Percentiles rank a stretch among this genome's conserved stretches.
These are phyloP conservation scores for Tricharina praecox DNA, from an alignment of 495 filamentous ascomycete genomes.

Conservation along the genomic window DNA sequence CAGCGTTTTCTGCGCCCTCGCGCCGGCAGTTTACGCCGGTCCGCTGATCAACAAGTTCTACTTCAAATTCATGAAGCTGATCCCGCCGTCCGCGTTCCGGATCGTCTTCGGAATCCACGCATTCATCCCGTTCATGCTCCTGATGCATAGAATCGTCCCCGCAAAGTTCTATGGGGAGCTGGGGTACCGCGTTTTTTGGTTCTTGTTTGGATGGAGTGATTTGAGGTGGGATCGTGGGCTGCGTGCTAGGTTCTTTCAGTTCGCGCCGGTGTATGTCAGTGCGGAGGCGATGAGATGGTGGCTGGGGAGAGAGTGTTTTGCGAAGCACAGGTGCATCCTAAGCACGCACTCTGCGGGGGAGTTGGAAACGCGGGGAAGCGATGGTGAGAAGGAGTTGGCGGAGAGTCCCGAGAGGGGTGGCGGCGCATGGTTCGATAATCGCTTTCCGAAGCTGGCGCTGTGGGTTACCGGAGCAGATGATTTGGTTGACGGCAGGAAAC, in stretches of 20 bases:
- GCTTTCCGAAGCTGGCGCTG: slow-evolving; percentile 68
- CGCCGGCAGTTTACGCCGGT: slow-evolving; percentile 81
- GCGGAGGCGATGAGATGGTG: slow-evolving; percentile 92
- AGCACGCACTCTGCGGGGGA: slow-evolving; percentile 35
- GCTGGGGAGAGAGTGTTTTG: slow-evolving; percentile 82
- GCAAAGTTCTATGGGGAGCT: slow-evolving; percentile 60
- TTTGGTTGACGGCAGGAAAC: slow-evolving; percentile 63
- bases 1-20: slow-evolving; percentile 82
- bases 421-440: slow-evolving; percentile 62
- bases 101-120: slow-evolving; percentile 82
- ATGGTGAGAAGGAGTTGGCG: no score
- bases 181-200: slow-evolving; percentile 79
- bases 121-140: slow-evolving; percentile 92
- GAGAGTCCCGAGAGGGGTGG: slow-evolving; percentile 42
- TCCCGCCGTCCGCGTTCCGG: slow-evolving; percentile 60
- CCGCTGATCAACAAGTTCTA: slow-evolving; percentile 73
- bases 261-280: slow-evolving; percentile 76
- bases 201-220: slow-evolving; percentile 83
- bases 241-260: slow-evolving; percentile 73
- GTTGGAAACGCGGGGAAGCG: no score
- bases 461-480: slow-evolving; percentile 74
- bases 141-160: slow-evolving; percentile 50
- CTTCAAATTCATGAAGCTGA: slow-evolving; percentile 78
- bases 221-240: slow-evolving; percentile 68
- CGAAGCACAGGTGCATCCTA: slow-evolving; percentile 79